Evolutionary conservation across 176 grass and related monocot species (phyloP).

Genomic region (Bromus sterilis): DNA sequence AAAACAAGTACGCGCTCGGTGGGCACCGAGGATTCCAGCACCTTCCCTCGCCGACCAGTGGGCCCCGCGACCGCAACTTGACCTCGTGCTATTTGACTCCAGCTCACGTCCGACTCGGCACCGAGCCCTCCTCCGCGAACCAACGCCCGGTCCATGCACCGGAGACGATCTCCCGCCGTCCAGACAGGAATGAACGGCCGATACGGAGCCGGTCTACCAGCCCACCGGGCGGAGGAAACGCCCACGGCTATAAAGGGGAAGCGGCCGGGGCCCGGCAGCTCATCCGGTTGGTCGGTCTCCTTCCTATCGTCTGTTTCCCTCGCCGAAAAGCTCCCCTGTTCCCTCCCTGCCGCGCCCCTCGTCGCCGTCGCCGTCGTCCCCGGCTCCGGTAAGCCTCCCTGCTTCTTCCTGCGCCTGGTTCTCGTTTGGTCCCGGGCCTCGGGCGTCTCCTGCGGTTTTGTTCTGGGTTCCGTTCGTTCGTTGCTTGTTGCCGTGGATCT

Average conservation of each 20-base stretch:
- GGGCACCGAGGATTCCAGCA: background rate
- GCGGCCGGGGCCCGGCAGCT: background rate
- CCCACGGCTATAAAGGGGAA: constrained; percentile 20
- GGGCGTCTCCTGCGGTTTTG: background rate
- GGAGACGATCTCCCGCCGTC: background rate
- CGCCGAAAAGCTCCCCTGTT: background rate
- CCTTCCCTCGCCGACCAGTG: background rate
- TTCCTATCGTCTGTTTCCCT: background rate
- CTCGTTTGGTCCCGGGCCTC: background rate
- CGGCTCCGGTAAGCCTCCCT: background rate
- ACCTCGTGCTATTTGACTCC: background rate
- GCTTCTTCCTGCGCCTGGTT: background rate
- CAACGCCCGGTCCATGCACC: background rate
- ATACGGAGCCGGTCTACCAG: background rate
- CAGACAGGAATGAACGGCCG: background rate
- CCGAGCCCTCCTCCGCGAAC: too few species aligned
- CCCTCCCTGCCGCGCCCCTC: background rate
- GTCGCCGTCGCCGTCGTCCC: background rate
- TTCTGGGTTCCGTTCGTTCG: background rate
- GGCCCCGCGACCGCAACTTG: background rate
- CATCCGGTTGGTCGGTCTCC: background rate
- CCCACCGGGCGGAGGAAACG: background rate
- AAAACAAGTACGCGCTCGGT: background rate
- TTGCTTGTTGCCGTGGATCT: constrained; percentile 14
- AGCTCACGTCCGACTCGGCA: background rate